Evolutionary conservation across 805 yeast species (phyloP), one percentile per base, ranked within the genome.

Genomic region (Candida sphagnicola): DNA sequence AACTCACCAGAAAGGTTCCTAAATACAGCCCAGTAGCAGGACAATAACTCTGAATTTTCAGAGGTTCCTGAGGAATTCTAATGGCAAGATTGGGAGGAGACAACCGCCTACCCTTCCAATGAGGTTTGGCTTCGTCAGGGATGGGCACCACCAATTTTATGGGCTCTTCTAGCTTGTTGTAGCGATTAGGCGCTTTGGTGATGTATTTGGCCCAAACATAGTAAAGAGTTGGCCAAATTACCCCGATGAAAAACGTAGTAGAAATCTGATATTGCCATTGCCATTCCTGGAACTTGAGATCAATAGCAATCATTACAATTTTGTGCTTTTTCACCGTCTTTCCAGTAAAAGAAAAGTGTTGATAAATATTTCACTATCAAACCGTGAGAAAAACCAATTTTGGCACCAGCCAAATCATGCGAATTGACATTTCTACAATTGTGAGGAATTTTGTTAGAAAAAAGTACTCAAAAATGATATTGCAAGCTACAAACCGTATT

Each of bases 21-120:
- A 91, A 67, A 45, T 67, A 80, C 61, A 88, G 96, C 24, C 96
- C 95, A 0, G 98, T 93, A 0, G 98, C 96, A 3, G 99, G 99
- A 63, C 99, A 91, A 58, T 86, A 84, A 44, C 90, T 78, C 54
- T 87, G 90, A 44, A 91, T 85, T 46, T 62, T 69, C 15, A 66
- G 70, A 2, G 91, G 85, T 38, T 84, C 89, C 17, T 74, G 75
- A 2, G 74, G 72, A 40, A 77, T 76, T 34, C 66, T 65, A 3
- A 86, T 69, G 11, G 78, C 66, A 11, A 83, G 74, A 39, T 59
- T 57, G 1, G 72, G 65, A 0, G 88, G 82, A 37, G 77, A 75
- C 24, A 87, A 67, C 37, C 96, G 68, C 50, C 79, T 83, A 5
- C 95, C 95, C 59, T 89, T 89, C 96, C 96, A 90, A 56, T 87